Conservation (phyloP, 306 rosid species). For the Glycine latifolia region DNA sequence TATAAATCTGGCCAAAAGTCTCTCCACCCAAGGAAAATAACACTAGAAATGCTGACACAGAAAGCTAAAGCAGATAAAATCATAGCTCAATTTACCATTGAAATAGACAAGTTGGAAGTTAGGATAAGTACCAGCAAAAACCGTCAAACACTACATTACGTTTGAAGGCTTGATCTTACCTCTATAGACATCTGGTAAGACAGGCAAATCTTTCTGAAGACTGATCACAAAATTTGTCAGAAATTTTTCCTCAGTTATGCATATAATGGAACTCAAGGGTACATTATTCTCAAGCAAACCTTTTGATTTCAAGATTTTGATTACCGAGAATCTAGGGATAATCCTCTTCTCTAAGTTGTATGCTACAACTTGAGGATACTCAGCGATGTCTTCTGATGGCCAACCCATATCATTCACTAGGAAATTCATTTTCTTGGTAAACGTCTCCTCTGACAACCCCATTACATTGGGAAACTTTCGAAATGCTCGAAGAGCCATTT, state of each 20-base stretch:
- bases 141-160: neutral
- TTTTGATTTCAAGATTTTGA: constrained; percentile 25
- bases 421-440: constrained; percentile 16
- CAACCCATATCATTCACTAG: constrained; percentile 42
- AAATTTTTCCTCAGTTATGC: neutral
- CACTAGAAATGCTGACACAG: neutral
- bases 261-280: neutral
- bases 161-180: neutral
- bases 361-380: neutral
- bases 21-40: too few relatives aligned
- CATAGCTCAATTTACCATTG: neutral
- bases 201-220: constrained; percentile 11
- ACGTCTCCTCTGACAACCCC: constrained; percentile 6
- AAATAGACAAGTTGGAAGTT: neutral
- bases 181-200: neutral
- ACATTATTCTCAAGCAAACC: neutral
- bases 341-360: constrained; percentile 48
- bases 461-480: constrained; percentile 41
- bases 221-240: neutral
- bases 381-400: neutral
- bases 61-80: neutral
- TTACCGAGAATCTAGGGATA: constrained; percentile 22
- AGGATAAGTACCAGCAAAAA: neutral
- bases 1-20: too few relatives aligned
- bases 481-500: constrained; percentile 40